A percentile compares a stretch with the other conserved stretches of the same genome.
These are phyloP conservation scores for Citrullus amarus DNA, from an alignment of 306 rosid species.

Conservation along the genomic window DNA sequence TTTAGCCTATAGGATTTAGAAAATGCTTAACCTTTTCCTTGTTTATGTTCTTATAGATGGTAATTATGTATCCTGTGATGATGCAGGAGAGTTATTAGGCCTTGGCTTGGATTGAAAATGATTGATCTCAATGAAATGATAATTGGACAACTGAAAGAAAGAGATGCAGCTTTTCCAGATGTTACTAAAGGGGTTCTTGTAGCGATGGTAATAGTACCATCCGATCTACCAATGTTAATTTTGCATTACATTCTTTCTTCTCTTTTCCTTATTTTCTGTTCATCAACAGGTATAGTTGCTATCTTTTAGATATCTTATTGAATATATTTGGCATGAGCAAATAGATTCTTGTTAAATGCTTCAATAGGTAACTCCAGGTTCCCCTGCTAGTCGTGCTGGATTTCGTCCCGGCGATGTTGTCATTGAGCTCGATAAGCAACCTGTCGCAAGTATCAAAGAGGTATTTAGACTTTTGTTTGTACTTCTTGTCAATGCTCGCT, in stretches of 20 bases:
- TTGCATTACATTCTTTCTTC: background rate
- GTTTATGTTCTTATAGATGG: background rate
- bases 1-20: background rate
- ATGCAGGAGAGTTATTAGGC: slow-evolving; percentile 79
- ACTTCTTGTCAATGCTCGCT: background rate
- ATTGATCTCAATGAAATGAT: slow-evolving; percentile 73
- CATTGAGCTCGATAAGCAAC: slow-evolving; percentile 63
- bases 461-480: slow-evolving; percentile 22
- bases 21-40: background rate
- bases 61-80: background rate
- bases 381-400: slow-evolving; percentile 78
- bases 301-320: background rate
- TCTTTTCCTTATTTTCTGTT: background rate
- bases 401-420: slow-evolving; percentile 74
- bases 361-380: slow-evolving; percentile 73
- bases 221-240: background rate
- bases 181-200: slow-evolving; percentile 71
- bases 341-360: background rate
- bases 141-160: slow-evolving; percentile 54
- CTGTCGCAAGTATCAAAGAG: slow-evolving; percentile 59
- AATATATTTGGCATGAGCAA: background rate
- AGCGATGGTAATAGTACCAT: slow-evolving; percentile 34
- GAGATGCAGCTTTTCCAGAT: slow-evolving; percentile 56
- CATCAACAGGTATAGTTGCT: background rate
- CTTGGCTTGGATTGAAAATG: slow-evolving; percentile 95